Conservation (phyloP, 1,284 basidiomycete genomes). For the Amylostereum chailletii region DNA sequence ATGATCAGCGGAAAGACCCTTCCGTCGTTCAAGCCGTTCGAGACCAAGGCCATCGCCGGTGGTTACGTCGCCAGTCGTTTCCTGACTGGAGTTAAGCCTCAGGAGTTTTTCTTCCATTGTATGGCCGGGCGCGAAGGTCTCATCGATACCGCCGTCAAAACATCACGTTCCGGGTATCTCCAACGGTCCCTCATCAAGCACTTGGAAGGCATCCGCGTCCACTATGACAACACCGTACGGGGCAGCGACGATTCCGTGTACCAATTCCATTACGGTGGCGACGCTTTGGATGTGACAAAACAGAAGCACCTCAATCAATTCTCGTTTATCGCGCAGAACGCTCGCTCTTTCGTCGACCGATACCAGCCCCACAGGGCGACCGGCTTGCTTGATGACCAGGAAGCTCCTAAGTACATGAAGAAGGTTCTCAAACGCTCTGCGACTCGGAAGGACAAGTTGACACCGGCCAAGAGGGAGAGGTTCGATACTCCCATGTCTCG, state of each 20-base stretch:
- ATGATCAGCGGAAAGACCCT: slow-evolving; percentile 99
- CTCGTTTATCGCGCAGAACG: slow-evolving; percentile 90
- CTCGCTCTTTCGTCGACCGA: slow-evolving; percentile 69
- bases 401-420: slow-evolving; percentile 80
- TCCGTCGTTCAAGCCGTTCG: slow-evolving; percentile 95
- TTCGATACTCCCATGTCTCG: slow-evolving; percentile 72
- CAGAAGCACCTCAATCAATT: slow-evolving; percentile 90
- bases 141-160: slow-evolving; percentile 99
- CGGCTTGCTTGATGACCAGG: slow-evolving; percentile 56
- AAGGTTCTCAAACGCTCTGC: slow-evolving; percentile 74
- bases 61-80: slow-evolving; percentile 99
- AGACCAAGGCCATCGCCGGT: slow-evolving; percentile 94
- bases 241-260: slow-evolving; percentile 91
- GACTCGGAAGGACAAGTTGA: slow-evolving; percentile 37
- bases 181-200: slow-evolving; percentile 99
- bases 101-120: slow-evolving; percentile 99
- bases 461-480: slow-evolving; percentile 36
- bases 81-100: slow-evolving; percentile 96
- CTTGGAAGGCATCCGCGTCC: slow-evolving; percentile 90
- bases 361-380: slow-evolving; percentile 61
- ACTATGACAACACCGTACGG: slow-evolving; percentile 98
- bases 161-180: slow-evolving; percentile 95
- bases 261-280: slow-evolving; percentile 97
- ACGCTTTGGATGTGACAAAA: slow-evolving; percentile 94
- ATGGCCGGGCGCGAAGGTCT: slow-evolving; percentile 99